Evolutionary conservation across 768 basidiomycete genomes (phyloP).

Genomic region (Mycena latifolia): DNA sequence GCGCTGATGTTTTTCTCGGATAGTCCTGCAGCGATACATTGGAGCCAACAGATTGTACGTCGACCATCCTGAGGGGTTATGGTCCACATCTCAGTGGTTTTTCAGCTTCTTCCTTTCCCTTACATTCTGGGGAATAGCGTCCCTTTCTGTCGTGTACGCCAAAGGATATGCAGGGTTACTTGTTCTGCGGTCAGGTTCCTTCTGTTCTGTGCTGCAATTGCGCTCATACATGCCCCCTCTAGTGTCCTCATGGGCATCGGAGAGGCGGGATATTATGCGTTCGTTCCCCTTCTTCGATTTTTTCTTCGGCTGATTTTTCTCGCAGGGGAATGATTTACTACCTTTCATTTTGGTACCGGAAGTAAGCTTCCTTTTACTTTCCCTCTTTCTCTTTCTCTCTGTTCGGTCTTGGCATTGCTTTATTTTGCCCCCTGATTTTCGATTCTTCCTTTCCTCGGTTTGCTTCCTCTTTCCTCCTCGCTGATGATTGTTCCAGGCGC

Average conservation of each 20-base stretch:
- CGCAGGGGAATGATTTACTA: too few relatives aligned
- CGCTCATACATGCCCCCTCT: not conserved
- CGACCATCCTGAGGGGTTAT: not conserved
- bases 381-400: too few relatives aligned
- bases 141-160: conserved; percentile 66
- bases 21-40: conserved; percentile 68
- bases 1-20: not conserved
- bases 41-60: conserved; percentile 69
- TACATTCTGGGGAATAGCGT: conserved; percentile 65
- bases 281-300: not conserved
- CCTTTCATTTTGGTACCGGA: too few relatives aligned
- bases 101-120: conserved; percentile 67
- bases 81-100: not conserved
- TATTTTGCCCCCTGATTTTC: too few relatives aligned
- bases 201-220: not conserved
- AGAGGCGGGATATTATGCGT: conserved; percentile 68
- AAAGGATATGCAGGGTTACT: conserved; percentile 65
- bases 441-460: too few relatives aligned
- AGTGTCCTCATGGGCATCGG: conserved; percentile 73
- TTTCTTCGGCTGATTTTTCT: too few relatives aligned
- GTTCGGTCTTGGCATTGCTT: too few relatives aligned
- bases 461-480: too few relatives aligned
- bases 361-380: too few relatives aligned
- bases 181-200: conserved; percentile 54
- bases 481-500: conserved; percentile 49